These are phyloP conservation scores for Remersonia thermophila DNA, from an alignment of 2,329 filamentous ascomycete genomes.

Conservation along the genomic window DNA sequence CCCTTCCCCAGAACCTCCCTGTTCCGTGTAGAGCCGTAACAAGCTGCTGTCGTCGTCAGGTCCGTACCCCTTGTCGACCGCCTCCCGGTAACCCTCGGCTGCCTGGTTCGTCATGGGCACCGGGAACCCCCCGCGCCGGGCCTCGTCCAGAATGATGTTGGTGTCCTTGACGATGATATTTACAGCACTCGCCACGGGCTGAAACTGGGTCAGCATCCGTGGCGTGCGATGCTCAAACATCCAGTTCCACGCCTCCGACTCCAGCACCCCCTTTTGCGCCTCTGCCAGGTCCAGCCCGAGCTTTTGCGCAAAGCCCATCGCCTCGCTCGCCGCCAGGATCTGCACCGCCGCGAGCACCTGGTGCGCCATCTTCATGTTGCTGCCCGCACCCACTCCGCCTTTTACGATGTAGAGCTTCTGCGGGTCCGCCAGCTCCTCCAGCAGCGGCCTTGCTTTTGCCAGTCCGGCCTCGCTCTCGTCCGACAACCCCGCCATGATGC, in stretches of 20 bases:
- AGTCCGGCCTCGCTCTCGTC: constrained; percentile 44
- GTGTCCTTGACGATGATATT: constrained; percentile 50
- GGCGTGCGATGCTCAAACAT: constrained; percentile 49
- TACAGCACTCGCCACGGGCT: constrained; percentile 45
- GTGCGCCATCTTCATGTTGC: constrained; percentile 53
- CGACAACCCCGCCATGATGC: constrained; percentile 59
- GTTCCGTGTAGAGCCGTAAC: constrained; percentile 30
- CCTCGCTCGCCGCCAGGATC: constrained; percentile 48
- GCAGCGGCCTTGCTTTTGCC: constrained; percentile 41
- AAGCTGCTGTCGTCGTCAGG: constrained; percentile 33
- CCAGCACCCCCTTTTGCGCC: constrained; percentile 31
- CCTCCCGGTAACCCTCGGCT: constrained; percentile 53
- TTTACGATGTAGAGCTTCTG: constrained; percentile 50
- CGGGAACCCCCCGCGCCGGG: constrained; percentile 44
- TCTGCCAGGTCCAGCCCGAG: constrained; percentile 38
- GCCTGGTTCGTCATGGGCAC: constrained; percentile 49
- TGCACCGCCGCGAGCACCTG: constrained; percentile 52
- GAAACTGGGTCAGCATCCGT: constrained; percentile 40
- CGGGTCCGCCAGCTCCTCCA: constrained; percentile 50
- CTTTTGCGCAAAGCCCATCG: constrained; percentile 45
- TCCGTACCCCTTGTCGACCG: constrained; percentile 42
- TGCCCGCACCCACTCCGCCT: constrained; percentile 46
- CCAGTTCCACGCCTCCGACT: constrained; percentile 43
- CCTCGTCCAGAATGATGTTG: constrained; percentile 56
- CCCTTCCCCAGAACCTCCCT: constrained; percentile 19